Evolutionary conservation across 1,284 basidiomycete genomes (phyloP), one percentile per base, ranked within the genome.

Genomic region (Ustilago curta): DNA sequence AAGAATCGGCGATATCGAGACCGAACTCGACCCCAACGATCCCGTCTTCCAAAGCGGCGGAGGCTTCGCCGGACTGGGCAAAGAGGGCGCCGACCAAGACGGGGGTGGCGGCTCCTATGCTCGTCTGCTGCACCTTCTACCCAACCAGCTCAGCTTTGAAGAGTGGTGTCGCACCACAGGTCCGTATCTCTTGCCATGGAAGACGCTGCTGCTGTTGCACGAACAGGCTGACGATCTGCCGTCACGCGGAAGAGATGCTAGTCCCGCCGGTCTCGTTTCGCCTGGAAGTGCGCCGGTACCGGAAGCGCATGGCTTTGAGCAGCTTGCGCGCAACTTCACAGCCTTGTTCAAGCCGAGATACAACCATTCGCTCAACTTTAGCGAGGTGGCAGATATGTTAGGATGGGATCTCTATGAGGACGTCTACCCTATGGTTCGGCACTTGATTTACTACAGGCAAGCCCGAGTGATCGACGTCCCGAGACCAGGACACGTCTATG

Each of bases 401-500:
- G 92, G 93, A 56, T 94, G 92, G 90, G 91, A 96, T 79, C 87
- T 96, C 4, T 91, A 95, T 72, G 88, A 89, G 0, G 92, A 96
- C 76, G 89, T 96, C 1, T 93, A 92, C 79, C 93, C 94, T 0
- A 91, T 92, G 49, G 93, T 94, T 1, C 89, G 93, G 12, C 94
- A 94, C 89, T 88, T 98, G 37, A 92, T 97, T 23, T 91, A 94
- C 70, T 94, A 94, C 85, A 89, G 93, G 62, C 89, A 93, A 79
- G 96, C 94, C 0, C 93, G 94, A 70, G 88, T 98, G 16, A 91
- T 97, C 49, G 94, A 97, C 77, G 89, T 91, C 8, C 90, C 98
- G 19, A 90, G 91, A 40, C 86, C 97, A 35, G 92, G 93, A 79
- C 95, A 92, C 0, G 89, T 94, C 0, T 96, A 97, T 90, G 19